phyloP scores from a whole-genome alignment of 2,329 filamentous ascomycete genomes.

The Penicillium janthinellum region DNA sequence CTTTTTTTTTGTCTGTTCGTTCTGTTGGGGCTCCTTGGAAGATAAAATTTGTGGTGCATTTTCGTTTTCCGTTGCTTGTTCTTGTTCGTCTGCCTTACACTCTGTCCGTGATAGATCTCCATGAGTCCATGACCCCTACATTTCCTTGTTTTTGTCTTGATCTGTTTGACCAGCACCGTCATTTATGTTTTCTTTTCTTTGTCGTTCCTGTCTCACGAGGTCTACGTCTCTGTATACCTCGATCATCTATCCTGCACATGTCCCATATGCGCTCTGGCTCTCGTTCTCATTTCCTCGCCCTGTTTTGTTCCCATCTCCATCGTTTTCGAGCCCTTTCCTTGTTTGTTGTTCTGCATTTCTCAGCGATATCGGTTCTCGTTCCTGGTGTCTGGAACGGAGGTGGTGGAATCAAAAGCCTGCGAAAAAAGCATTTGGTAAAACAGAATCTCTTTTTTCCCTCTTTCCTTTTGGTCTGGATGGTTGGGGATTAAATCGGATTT shows the following conservation, averaged over 20 bases:
- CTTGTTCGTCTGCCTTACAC: slow-evolving; percentile 8
- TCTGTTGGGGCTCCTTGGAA: not conserved
- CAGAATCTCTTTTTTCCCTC: not conserved
- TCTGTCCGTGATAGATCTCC: slow-evolving; percentile 19
- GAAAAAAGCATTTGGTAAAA: slow-evolving; percentile 23
- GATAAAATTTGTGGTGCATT: slow-evolving; percentile 8
- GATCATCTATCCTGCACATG: not conserved
- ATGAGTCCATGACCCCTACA: slow-evolving; percentile 33
- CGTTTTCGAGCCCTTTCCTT: slow-evolving; percentile 9
- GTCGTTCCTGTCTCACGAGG: slow-evolving; percentile 1
- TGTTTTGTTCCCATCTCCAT: not conserved
- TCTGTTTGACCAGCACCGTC: slow-evolving; percentile 3
- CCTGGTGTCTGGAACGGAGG: slow-evolving; percentile 24
- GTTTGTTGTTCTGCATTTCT: slow-evolving; percentile 26
- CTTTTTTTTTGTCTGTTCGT: not conserved
- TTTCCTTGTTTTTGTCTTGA: slow-evolving; percentile 9
- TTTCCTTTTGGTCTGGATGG: too few species aligned
- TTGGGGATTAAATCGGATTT: slow-evolving; percentile 13
- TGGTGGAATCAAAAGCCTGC: slow-evolving; percentile 8
- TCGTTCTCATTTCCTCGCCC: not conserved
- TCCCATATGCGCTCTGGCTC: not conserved
- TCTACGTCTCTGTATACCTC: not conserved
- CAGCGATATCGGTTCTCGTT: slow-evolving; percentile 26
- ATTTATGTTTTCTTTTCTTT: slow-evolving; percentile 9
- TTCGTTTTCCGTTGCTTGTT: not conserved